These are phyloP conservation scores for Patellaria atrata DNA, from an alignment of 495 filamentous ascomycete genomes.

Conservation along the genomic window DNA sequence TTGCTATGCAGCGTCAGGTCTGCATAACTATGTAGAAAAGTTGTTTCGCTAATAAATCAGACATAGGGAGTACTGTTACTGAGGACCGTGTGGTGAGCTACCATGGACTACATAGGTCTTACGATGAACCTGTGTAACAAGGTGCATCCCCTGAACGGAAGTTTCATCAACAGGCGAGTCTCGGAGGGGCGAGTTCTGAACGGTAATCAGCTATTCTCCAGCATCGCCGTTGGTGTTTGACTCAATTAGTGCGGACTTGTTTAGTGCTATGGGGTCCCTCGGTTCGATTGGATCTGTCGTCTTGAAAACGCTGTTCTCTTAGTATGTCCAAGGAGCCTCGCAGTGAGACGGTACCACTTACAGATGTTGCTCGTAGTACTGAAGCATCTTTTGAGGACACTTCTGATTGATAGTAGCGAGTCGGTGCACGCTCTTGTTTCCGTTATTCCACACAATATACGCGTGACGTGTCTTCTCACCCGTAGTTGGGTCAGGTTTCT, in stretches of 20 bases:
- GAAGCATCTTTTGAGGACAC: conserved; percentile 31
- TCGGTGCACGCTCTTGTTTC: conserved; percentile 25
- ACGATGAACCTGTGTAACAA: too few relatives aligned
- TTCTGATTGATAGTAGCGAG: conserved; percentile 24
- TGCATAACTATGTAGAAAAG: too few relatives aligned
- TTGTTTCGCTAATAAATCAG: too few relatives aligned
- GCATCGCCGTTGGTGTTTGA: background rate
- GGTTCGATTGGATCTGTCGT: background rate
- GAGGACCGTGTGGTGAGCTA: too few relatives aligned
- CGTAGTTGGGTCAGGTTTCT: conserved; percentile 24
- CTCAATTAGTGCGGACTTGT: background rate
- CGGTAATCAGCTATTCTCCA: too few relatives aligned
- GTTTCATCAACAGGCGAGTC: too few relatives aligned
- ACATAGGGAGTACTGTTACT: too few relatives aligned
- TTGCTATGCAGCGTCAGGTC: too few relatives aligned
- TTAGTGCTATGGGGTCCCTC: background rate
- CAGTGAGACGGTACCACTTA: conserved; percentile 14
- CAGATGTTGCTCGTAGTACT: conserved; percentile 30
- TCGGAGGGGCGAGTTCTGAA: too few relatives aligned
- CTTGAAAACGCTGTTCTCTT: conserved; percentile 1
- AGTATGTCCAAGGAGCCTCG: background rate
- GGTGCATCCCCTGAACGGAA: too few relatives aligned
- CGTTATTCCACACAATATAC: conserved; percentile 43
- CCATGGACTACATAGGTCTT: too few relatives aligned
- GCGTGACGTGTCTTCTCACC: conserved; percentile 30